Evolutionary conservation across 495 filamentous ascomycete species (phyloP).

Genomic region (Collariella sp.): DNA sequence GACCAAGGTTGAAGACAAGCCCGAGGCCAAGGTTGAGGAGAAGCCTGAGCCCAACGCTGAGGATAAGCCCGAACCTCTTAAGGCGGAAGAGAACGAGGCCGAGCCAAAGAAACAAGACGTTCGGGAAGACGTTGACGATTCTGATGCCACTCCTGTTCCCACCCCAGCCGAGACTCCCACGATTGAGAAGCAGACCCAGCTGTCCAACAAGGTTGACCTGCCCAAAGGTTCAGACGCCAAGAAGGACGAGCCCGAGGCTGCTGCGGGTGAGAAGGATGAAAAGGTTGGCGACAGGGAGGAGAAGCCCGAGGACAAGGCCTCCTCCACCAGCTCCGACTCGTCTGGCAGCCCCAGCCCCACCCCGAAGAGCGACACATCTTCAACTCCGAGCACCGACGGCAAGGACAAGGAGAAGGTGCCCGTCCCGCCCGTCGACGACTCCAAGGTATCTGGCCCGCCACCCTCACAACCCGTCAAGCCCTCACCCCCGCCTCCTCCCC

Average conservation of each 20-base stretch:
- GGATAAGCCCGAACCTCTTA: conserved; percentile 14
- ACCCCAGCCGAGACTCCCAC: conserved; percentile 22
- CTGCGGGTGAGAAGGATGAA: too few relatives aligned
- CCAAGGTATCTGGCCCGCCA: conserved; percentile 20
- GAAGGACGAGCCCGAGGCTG: neutral
- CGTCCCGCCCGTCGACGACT: conserved; percentile 19
- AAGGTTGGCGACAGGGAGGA: conserved; percentile 8
- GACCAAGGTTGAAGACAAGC: neutral
- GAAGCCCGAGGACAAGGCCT: conserved; percentile 8
- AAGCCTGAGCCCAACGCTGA: conserved; percentile 21
- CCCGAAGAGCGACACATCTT: conserved; percentile 24
- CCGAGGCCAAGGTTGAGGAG: conserved; percentile 25
- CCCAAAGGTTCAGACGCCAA: neutral
- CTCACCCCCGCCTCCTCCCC: conserved; percentile 5
- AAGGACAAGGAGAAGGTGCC: conserved; percentile 26
- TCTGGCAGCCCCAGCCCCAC: conserved; percentile 23
- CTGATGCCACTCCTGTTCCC: conserved; percentile 19
- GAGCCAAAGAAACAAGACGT: neutral
- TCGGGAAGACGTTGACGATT: conserved; percentile 11
- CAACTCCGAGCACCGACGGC: conserved; percentile 12
- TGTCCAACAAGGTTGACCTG: conserved; percentile 1
- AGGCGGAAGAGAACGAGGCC: conserved; percentile 6
- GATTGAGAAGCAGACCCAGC: conserved; percentile 20
- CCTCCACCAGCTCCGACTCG: conserved; percentile 17
- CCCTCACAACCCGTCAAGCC: conserved; percentile 7